phyloP scores from a whole-genome alignment of 2,329 filamentous ascomycete species.

The Aureobasidium sp. region DNA sequence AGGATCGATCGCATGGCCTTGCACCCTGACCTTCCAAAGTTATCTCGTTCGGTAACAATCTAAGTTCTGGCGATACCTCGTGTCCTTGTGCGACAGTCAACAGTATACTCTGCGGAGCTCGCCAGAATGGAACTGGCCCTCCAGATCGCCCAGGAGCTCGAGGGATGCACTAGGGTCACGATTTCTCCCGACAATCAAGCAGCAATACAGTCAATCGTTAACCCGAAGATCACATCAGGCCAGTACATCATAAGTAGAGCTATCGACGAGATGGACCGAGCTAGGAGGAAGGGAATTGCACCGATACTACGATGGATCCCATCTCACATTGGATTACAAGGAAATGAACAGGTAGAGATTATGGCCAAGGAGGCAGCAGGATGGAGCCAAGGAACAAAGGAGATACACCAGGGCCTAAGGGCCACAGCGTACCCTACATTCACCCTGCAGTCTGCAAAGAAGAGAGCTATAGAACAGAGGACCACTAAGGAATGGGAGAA shows the following conservation, averaged over 20 bases:
- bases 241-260: slow-evolving; percentile 5
- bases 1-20: no score
- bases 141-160: slow-evolving; percentile 11
- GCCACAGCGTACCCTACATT: neutral
- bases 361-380: neutral
- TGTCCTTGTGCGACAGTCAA: no score
- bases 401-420: no score
- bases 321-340: neutral
- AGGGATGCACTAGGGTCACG: neutral
- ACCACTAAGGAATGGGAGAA: neutral
- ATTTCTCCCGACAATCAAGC: slow-evolving; percentile 7
- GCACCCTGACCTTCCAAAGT: no score
- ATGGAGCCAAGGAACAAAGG: neutral
- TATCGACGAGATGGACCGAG: neutral
- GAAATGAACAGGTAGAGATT: neutral
- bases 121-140: slow-evolving; percentile 4
- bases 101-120: neutral
- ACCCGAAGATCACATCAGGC: slow-evolving; percentile 1
- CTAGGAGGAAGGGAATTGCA: neutral
- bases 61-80: no score
- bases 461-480: neutral
- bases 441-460: neutral
- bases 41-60: no score
- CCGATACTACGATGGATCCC: neutral
- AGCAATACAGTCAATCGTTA: slow-evolving; percentile 5